Evolutionary conservation across 2,329 filamentous ascomycete species (phyloP).

Genomic region (Rutstroemia sp.): DNA sequence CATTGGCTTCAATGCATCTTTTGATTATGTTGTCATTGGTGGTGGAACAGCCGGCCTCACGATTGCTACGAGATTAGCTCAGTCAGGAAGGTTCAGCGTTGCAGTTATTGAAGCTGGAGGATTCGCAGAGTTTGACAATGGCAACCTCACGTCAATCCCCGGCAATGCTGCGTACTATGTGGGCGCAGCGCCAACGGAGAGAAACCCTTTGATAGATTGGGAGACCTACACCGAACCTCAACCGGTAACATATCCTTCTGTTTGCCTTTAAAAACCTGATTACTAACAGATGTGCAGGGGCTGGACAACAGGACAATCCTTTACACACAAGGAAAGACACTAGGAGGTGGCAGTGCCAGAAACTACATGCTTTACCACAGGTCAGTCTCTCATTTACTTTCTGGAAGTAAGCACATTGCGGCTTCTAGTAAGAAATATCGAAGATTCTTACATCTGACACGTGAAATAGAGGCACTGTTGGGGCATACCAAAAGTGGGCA

Average conservation of each 20-base stretch:
- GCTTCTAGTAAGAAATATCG: too few species aligned
- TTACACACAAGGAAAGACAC: slow-evolving; percentile 28
- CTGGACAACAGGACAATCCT: slow-evolving; percentile 7
- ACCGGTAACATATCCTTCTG: neutral
- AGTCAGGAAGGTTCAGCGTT: slow-evolving; percentile 43
- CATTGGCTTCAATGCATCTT: neutral
- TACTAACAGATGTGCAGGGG: neutral
- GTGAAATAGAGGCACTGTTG: slow-evolving; percentile 12
- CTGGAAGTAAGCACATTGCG: neutral
- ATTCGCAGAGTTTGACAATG: neutral
- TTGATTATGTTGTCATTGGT: slow-evolving; percentile 38
- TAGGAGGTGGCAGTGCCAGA: slow-evolving; percentile 31
- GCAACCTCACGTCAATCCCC: neutral
- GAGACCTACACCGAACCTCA: neutral
- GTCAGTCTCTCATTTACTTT: neutral
- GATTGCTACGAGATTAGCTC: slow-evolving; percentile 40
- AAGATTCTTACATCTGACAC: too few species aligned
- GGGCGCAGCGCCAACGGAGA: neutral
- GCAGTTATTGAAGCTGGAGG: slow-evolving; percentile 15
- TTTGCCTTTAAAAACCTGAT: neutral
- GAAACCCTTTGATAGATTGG: slow-evolving; percentile 1
- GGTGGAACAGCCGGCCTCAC: slow-evolving; percentile 38
- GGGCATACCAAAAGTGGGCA: slow-evolving; percentile 36
- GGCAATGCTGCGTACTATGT: slow-evolving; percentile 1
- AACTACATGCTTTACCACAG: slow-evolving; percentile 29